Evolutionary conservation across 192 early-diverging fungal species (phyloP), one percentile per base, ranked within the genome.

Genomic region (Coemansia sp.): DNA sequence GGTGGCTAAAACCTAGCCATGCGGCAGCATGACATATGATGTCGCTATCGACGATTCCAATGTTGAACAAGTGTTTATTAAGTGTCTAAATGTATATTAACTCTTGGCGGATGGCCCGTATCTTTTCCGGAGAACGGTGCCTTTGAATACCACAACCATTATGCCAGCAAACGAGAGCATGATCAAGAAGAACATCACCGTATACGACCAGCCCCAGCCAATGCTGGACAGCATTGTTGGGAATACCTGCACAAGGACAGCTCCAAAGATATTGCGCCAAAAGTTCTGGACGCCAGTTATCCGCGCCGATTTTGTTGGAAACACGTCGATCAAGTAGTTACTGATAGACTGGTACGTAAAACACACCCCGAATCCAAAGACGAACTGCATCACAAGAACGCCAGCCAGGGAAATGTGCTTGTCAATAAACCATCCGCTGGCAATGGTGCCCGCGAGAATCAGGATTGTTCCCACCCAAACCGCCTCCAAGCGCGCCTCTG

Each of bases 311-410:
- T 35, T 63, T 15, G 66, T 61, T 3, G 82, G 78, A 35, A 76
- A 84, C 23, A 84, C 48, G 25, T 84, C 82, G 17, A 84, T 73
- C 34, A 84, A 38, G 62, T 84, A 84, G 19, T 70, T 61, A 48
- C 67, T 67, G 3, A 76, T 60, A 25, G 57, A 65, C 42, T 75
- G 71, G 57, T 80, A 79, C 17, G 70, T 65, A 19, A 71, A 74
- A n/a, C 70, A 52, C 73, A 80, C 69, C 14, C 82, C 73, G 9
- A 45, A 42, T 49, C 82, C 82, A 13, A 73, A 66, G 25, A 76
- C 54, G 41, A 84, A 76, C 61, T 76, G 69, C 11, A 56, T 46
- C 0, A 74, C 69, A 29, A 84, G 69, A 7, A 76, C 65, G 5
- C 63, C 78, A 0, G 65, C 73, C 19, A 84, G 62, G 40, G 73